Percentiles rank a stretch among this genome's conserved stretches.
These are phyloP conservation scores for Helotiales sp. DNA, from an alignment of 2,329 filamentous ascomycete species.

Conservation along the genomic window DNA sequence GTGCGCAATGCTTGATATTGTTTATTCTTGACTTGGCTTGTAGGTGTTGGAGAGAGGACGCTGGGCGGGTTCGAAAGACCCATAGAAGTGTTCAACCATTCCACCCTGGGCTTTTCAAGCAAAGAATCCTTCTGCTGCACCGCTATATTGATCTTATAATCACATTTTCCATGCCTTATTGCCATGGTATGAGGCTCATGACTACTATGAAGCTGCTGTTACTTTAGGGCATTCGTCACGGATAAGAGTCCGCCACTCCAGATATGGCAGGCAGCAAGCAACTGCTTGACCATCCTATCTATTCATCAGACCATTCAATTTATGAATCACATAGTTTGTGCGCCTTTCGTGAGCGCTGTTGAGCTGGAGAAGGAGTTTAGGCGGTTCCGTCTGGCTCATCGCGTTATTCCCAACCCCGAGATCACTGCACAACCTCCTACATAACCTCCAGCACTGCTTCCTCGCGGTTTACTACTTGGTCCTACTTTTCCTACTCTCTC, in stretches of 20 bases:
- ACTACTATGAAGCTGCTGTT: background rate
- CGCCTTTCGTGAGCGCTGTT: background rate
- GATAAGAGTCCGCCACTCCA: background rate
- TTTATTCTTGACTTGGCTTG: background rate
- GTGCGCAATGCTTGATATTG: background rate
- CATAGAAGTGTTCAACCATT: background rate
- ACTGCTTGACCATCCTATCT: background rate
- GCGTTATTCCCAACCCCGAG: background rate
- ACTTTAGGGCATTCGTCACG: background rate
- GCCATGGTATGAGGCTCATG: background rate
- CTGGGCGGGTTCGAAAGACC: background rate
- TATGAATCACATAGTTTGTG: conserved; percentile 6
- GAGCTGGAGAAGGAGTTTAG: background rate
- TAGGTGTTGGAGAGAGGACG: background rate
- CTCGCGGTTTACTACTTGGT: background rate
- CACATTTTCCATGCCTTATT: background rate
- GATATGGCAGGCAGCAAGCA: background rate
- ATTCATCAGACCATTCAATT: background rate
- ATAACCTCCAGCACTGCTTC: background rate
- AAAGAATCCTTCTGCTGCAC: background rate
- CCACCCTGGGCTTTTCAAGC: background rate
- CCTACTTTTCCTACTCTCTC: background rate
- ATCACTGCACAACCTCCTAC: background rate
- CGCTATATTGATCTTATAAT: background rate
- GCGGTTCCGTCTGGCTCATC: background rate